A percentile compares a stretch with the other conserved stretches of the same genome.
phyloP scores from a whole-genome alignment of 768 basidiomycete species.

The Serendipita sp. region DNA sequence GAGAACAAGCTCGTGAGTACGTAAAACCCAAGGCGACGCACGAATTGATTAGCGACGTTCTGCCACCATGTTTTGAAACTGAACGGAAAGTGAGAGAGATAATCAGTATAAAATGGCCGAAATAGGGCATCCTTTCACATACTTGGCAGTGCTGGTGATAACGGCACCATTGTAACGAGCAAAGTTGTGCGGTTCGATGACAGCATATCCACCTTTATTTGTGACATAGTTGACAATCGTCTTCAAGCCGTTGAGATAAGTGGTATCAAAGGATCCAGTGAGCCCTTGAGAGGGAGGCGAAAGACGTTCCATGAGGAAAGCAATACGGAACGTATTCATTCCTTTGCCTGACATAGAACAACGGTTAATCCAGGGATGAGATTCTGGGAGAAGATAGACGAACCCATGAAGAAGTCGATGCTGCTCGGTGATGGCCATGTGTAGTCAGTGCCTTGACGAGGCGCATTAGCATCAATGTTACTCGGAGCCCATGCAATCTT shows the following conservation, averaged over 20 bases:
- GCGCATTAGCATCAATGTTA: too few species aligned
- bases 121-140: too few species aligned
- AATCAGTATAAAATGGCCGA: too few species aligned
- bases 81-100: conserved; percentile 7
- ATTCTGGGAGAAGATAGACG: not conserved
- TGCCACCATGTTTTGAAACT: conserved; percentile 33
- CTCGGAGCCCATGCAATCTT: too few species aligned
- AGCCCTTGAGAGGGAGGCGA: conserved; percentile 36
- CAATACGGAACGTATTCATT: conserved; percentile 47
- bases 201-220: conserved; percentile 37
- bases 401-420: not conserved
- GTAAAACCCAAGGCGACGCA: conserved; percentile 16
- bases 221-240: conserved; percentile 44
- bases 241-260: conserved; percentile 36
- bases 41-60: conserved; percentile 39
- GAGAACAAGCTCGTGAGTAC: not conserved
- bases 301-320: conserved; percentile 43
- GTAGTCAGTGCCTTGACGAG: conserved; percentile 19
- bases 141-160: conserved; percentile 20
- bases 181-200: conserved; percentile 45
- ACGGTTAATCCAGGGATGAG: conserved; percentile 17
- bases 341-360: conserved; percentile 33
- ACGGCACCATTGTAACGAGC: conserved; percentile 39
- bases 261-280: conserved; percentile 34
- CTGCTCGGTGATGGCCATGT: conserved; percentile 29